These are phyloP conservation scores for Chlamydomonas sphaeroides DNA, from an alignment of 139 green algal species.

Conservation along the genomic window DNA sequence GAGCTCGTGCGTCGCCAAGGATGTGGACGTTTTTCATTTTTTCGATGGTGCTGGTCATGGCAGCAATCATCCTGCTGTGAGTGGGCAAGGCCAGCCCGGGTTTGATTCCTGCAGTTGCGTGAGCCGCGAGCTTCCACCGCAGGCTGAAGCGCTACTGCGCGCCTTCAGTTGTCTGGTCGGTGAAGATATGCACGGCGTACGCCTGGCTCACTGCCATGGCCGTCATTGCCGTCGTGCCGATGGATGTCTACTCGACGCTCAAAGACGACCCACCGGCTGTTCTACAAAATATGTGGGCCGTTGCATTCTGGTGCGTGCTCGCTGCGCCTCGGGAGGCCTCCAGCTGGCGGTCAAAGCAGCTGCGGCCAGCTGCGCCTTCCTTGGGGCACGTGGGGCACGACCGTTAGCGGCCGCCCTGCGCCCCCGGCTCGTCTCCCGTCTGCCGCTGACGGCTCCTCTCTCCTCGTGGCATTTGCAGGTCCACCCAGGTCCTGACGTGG, in stretches of 20 bases:
- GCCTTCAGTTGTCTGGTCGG: slow-evolving; percentile 58
- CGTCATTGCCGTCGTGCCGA: slow-evolving; percentile 86
- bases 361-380: too few relatives aligned
- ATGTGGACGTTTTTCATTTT: slow-evolving; percentile 67
- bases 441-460: too few relatives aligned
- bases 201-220: slow-evolving; percentile 87
- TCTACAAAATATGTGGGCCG: slow-evolving; percentile 74
- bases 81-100: background rate
- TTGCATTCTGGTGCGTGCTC: slow-evolving; percentile 78
- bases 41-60: slow-evolving; percentile 36
- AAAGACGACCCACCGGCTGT: slow-evolving; percentile 24
- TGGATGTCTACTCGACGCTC: slow-evolving; percentile 81
- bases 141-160: slow-evolving; percentile 73
- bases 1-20: background rate
- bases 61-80: slow-evolving; percentile 50
- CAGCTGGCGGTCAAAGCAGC: too few relatives aligned
- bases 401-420: too few relatives aligned
- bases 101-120: background rate
- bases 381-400: too few relatives aligned
- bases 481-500: slow-evolving; percentile 88
- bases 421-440: too few relatives aligned
- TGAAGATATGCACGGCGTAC: slow-evolving; percentile 66
- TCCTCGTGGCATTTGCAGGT: too few relatives aligned
- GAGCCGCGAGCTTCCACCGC: background rate
- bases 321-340: too few relatives aligned